Evolutionary conservation across 2,329 filamentous ascomycete genomes (phyloP).

Genomic region (Alternaria rosae): DNA sequence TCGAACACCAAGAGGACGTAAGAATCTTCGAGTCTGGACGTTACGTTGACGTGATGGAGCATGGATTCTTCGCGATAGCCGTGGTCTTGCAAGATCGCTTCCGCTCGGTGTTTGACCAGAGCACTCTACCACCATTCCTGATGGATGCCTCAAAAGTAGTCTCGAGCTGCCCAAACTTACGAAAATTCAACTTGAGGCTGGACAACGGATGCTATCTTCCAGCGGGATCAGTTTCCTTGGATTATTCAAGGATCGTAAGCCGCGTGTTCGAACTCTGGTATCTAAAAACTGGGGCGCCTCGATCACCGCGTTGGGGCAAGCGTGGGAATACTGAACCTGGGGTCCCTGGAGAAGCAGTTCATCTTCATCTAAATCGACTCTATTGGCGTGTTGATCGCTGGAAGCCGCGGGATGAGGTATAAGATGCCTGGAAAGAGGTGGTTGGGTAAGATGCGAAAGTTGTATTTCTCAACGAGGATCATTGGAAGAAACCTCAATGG

Average conservation of each 20-base stretch:
- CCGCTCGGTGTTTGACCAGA: background rate
- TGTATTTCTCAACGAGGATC: conserved; percentile 6
- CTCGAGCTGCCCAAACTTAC: background rate
- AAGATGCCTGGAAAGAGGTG: conserved; percentile 6
- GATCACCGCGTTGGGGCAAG: background rate
- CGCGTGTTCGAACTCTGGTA: conserved; percentile 13
- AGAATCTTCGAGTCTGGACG: background rate
- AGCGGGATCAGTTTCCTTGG: background rate
- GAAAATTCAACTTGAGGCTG: background rate
- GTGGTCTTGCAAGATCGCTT: background rate
- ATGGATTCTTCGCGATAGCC: background rate
- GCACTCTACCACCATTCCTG: background rate
- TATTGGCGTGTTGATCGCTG: conserved; percentile 7
- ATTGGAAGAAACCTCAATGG: background rate
- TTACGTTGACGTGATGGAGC: background rate
- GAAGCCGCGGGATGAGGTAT: conserved; percentile 7
- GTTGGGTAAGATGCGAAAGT: conserved; percentile 8
- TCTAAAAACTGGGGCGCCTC: conserved; percentile 4
- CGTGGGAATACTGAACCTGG: too few relatives aligned
- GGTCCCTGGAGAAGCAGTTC: background rate
- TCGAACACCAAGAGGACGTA: background rate
- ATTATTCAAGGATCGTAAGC: background rate
- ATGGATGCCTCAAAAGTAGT: background rate
- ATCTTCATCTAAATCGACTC: conserved; percentile 2
- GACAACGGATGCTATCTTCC: background rate